Evolutionary conservation across 768 basidiomycete species (phyloP).

Genomic region (Mycena vulgaris): DNA sequence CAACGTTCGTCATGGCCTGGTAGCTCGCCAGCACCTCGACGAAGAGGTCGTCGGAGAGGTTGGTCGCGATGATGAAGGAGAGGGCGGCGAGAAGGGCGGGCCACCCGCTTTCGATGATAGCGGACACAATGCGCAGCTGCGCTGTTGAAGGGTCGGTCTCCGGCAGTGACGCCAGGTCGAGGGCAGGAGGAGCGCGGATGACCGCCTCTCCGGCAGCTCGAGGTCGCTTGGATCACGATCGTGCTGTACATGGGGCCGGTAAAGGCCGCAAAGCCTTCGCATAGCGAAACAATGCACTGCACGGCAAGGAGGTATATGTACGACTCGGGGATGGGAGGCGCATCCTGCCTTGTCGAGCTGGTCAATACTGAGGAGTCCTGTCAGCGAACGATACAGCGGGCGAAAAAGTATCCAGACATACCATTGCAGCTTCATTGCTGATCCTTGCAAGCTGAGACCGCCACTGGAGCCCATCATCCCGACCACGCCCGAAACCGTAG

Average conservation of each 20-base stretch:
- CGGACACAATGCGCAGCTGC: slow-evolving; percentile 75
- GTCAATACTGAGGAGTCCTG: slow-evolving; percentile 80
- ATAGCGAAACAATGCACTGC: slow-evolving; percentile 89
- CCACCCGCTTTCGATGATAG: slow-evolving; percentile 92
- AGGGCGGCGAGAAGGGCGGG: slow-evolving; percentile 92
- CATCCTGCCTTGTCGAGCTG: slow-evolving; percentile 98
- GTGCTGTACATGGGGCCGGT: slow-evolving; percentile 83
- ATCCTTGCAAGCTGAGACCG: slow-evolving; percentile 80
- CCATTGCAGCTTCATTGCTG: slow-evolving; percentile 94
- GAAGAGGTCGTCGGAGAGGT: slow-evolving; percentile 93
- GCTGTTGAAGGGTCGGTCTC: slow-evolving; percentile 63
- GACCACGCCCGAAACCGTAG: slow-evolving; percentile 86
- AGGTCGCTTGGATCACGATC: slow-evolving; percentile 76
- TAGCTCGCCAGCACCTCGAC: slow-evolving; percentile 87
- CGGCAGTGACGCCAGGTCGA: slow-evolving; percentile 73
- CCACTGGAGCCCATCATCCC: slow-evolving; percentile 85
- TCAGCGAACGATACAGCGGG: too few species aligned
- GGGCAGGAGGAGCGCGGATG: slow-evolving; percentile 80
- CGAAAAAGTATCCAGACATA: slow-evolving; percentile 52
- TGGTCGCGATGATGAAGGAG: slow-evolving; percentile 91
- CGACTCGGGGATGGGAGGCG: slow-evolving; percentile 92
- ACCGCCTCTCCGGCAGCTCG: slow-evolving; percentile 74
- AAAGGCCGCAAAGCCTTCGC: slow-evolving; percentile 86
- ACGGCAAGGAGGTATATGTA: slow-evolving; percentile 95
- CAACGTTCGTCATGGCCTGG: slow-evolving; percentile 88